These are phyloP conservation scores for Rhodotorula kratochvilovae DNA, from an alignment of 768 basidiomycete genomes.

Conservation along the genomic window DNA sequence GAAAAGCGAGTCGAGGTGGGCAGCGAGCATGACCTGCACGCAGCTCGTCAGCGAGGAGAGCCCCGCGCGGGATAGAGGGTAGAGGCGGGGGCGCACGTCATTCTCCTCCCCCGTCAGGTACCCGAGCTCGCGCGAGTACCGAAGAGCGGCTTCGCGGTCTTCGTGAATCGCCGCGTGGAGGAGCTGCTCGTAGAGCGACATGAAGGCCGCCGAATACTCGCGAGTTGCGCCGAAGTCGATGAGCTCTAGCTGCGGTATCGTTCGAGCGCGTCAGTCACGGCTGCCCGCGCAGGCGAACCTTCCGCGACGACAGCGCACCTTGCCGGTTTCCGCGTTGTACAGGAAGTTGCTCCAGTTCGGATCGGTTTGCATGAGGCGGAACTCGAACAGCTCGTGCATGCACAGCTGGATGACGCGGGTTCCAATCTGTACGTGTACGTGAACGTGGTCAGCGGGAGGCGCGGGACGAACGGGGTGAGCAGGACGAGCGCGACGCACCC, in stretches of 20 bases:
- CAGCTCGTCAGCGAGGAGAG: not conserved
- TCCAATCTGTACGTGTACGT: conserved; percentile 76
- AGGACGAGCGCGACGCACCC: conserved; percentile 53
- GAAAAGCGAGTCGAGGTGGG: conserved; percentile 76
- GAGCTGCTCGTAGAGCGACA: conserved; percentile 79
- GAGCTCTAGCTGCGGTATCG: conserved; percentile 60
- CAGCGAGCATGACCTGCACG: conserved; percentile 72
- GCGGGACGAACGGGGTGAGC: too few relatives aligned
- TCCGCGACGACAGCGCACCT: not conserved
- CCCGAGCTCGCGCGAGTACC: conserved; percentile 73
- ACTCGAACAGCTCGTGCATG: conserved; percentile 81
- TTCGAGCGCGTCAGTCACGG: too few relatives aligned
- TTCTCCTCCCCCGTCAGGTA: conserved; percentile 87
- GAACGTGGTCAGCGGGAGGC: too few relatives aligned
- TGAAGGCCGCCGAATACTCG: conserved; percentile 76
- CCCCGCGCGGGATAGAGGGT: not conserved
- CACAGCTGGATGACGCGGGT: conserved; percentile 75
- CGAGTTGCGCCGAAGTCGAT: conserved; percentile 96
- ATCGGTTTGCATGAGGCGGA: conserved; percentile 94
- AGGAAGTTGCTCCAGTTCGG: conserved; percentile 99
- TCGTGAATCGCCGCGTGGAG: conserved; percentile 70
- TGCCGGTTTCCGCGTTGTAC: not conserved
- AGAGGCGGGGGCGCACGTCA: conserved; percentile 55
- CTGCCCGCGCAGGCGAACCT: not conserved
- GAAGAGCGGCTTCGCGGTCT: conserved; percentile 63